Base-by-base conservation (phyloP, 148 eudicot genomes). In the Chenopodium formosanum region DNA sequence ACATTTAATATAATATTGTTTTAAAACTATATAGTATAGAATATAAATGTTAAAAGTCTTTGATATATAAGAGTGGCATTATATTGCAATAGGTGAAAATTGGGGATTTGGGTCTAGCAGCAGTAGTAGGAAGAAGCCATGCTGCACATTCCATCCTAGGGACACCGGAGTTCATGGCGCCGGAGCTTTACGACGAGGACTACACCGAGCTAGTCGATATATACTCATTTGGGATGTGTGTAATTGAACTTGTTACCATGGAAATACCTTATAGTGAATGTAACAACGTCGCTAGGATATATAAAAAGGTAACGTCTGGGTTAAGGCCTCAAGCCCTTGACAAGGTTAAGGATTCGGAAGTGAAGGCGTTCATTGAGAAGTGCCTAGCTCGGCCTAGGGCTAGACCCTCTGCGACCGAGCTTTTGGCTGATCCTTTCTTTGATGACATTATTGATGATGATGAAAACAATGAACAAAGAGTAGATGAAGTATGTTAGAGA, bases 81-180 rank as follows among this genome's bases (percentile, higher is more conserved):
- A 13, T 62, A 6, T 70, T 60, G 32, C 48, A 44, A 82, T 76
- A 93, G 97, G 97, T 93, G 68, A 93, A 93, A 78, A 89, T 93
- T 76, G 97, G 97, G 13, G 97, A 93, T 85, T 85, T 93, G 79
- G 97, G 97, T 34, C 67, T 94, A 84, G 97, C 95, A 0, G 88
- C 91, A 47, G 84, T 70, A 10, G 94, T 91, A 50, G 95, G 92
- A 52, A 88, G 79, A 86, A 87, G 84, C 48, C 94, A 94, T 74
- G 86, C 80, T 0, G 97, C 97, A 17, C 95, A 91, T 77, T 89
- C 95, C 20, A 69, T 94, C 14, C 84, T 92, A 1, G 97, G 95
- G 25, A 94, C 97, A 20, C 97, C 97, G 7, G 94, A 93, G 69
- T 93, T 89, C 80, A 93, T 93, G 97, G 97, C 97, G 20, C 97